Evolutionary conservation across 176 grass and related monocot genomes (phyloP), one percentile per base, ranked within the genome.

Genomic region (Saccharum spontaneum): DNA sequence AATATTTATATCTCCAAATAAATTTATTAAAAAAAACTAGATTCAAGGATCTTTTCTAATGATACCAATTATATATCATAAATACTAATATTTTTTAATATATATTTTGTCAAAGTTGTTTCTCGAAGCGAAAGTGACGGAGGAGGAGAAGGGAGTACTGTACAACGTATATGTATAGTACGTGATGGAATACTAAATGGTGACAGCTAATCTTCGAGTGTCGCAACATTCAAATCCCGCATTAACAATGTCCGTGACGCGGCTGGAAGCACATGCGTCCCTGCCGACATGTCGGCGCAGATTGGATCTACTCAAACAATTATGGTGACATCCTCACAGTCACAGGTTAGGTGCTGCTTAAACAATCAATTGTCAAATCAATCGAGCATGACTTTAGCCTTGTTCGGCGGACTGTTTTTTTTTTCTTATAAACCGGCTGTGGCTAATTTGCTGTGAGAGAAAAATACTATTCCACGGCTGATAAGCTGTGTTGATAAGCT

Each of bases 201-300:
- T 2, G 59, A 52, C 68, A 86, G 85, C 69, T 86, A 80, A 57
- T 74, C 26, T 30, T 22, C 22, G 4, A 17, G 50, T 20, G 60
- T 14, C 36, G 55, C 16, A 1, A 6, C 24, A 78, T 82, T 75
- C 9, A 79, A 80, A 87, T 36, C 3, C 1, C 13, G 31, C 37
- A 83, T 90, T 87, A 80, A 90, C n/a, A 80, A 39, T 59, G 43
- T 20, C 71, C 44, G 49, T 81, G 82, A 33, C 75, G 76, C 70
- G 75, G 81, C 63, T 15, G 39, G 40, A 41, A 26, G 81, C 89
- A 87, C 85, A 84, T 87, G 85, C 34, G 17, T 43, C 17, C 61
- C 68, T 40, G 84, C 17, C 50, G 41, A 87, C 75, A 84, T 81
- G 85, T 84, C 77, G 34, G 73, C 24, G 79, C 41, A 36, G 3